Percentiles rank a stretch among this genome's conserved stretches.
phyloP scores from a whole-genome alignment of 2,329 filamentous ascomycete species.

The Calonectria ilicicola region DNA sequence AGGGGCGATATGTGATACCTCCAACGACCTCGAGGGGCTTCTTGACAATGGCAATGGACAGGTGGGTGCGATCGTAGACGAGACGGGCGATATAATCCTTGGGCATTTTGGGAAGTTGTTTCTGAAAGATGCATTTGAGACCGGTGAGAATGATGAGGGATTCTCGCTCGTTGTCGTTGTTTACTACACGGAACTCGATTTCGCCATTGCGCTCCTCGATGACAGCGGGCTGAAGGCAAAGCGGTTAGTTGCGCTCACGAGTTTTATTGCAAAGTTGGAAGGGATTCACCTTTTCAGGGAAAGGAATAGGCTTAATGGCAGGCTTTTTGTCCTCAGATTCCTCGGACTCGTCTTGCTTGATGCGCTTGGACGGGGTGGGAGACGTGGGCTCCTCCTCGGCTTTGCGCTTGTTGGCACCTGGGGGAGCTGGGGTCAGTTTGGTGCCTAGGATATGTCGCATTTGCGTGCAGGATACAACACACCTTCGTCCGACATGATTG shows the following conservation, averaged over 20 bases:
- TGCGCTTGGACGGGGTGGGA: constrained; percentile 72
- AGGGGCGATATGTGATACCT: constrained; percentile 95
- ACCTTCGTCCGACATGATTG: constrained; percentile 44
- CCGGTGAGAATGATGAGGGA: constrained; percentile 95
- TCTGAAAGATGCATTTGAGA: constrained; percentile 97
- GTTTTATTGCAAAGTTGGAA: no score
- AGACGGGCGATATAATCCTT: constrained; percentile 98
- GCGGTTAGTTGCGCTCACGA: neutral
- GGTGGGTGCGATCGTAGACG: constrained; percentile 95
- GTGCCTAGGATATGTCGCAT: neutral
- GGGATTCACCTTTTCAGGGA: constrained; percentile 83
- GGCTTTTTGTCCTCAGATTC: constrained; percentile 58
- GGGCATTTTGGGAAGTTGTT: constrained; percentile 98
- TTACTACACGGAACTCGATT: constrained; percentile 97
- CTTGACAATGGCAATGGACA: constrained; percentile 98
- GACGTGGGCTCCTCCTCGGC: constrained; percentile 74
- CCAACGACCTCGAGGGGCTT: constrained; percentile 95
- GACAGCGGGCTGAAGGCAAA: constrained; percentile 77
- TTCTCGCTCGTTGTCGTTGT: constrained; percentile 91
- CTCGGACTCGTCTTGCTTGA: constrained; percentile 61
- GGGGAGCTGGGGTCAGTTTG: constrained; percentile 18
- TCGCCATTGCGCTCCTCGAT: constrained; percentile 93
- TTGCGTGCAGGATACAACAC: neutral
- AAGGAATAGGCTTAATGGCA: constrained; percentile 77
- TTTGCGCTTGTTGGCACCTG: constrained; percentile 80